Evolutionary conservation across 2,329 filamentous ascomycete species (phyloP), one percentile per base, ranked within the genome.

Genomic region (Magnaporthales sp.): DNA sequence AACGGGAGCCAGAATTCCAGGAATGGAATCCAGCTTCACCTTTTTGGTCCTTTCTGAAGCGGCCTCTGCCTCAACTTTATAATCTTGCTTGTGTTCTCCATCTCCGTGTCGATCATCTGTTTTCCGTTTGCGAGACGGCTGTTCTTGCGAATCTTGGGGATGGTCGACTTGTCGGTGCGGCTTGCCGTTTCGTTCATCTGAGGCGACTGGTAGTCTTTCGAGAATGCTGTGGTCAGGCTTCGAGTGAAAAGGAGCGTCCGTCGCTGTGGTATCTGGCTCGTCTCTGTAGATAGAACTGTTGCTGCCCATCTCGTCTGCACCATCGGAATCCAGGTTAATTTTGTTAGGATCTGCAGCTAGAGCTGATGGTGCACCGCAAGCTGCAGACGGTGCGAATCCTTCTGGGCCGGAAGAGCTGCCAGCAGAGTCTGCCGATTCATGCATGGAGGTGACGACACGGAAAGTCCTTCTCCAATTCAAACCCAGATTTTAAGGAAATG

Each of bases 21-120:
- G 15, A 56, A 68, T 46, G 27, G 51, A 63, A 11, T 66, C 70
- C 67, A 76, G 54, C 67, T 71, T 76, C 63, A 73, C 68, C 71
- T 72, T 77, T 64, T 77, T 77, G 19, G 67, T 9, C 6, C 67
- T 31, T 27, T 66, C 30, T 5, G 8, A 54, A 29, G 60, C 62
- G 54, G 66, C 56, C n/a, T 68, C 68, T n/a, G 30, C 38, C 27
- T 46, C 61, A 58, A 66, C 51, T 31, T 62, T 60, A 27, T 58
- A 26, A 29, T 30, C 61, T 19, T n/a, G 31, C 30, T 63, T 51
- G n/a, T 9, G 32, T 24, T 22, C 38, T 26, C 32, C 62, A 51
- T 63, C 22, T 32, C 26, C 30, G 8, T 63, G 31, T 27, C 24
- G 38, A n/a, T 63, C 62, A 15, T 63, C 62, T 22, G 62, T 63